Base-by-base conservation (phyloP, 495 filamentous ascomycete species). In the Cetradonia linearis region DNA sequence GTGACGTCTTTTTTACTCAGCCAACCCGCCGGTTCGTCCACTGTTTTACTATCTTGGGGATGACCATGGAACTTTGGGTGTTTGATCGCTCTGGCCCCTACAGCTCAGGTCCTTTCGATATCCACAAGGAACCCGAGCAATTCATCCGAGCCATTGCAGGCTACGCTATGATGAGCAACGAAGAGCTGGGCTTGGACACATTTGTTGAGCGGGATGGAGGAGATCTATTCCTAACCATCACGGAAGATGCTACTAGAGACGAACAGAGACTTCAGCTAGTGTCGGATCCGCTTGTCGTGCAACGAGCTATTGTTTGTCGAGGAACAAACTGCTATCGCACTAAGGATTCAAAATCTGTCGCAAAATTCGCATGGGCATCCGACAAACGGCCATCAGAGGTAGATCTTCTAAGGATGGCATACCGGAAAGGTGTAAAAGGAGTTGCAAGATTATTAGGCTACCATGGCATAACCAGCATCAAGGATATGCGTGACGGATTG, bases 11-110 rank as follows among this genome's bases (percentile, higher is more conserved):
- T 52, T 33, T 49, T 20, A 3, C 3, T 55, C 34, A 64, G 50
- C 57, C 52, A 16, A 64, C 57, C 40, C 57, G 62, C 36, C 52
- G 58, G 9, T 76, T 71, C 56, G 36, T 76, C 42, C 70, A 74
- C 65, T 71, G 63, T 53, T 76, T 76, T 59, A 68, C 64, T 54
- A 66, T 77, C 53, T 64, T 63, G 56, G 70, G 67, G 36, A 67
- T 64, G 33, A 52, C 63, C 30, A 68, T 75, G 47, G 66, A 74
- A 63, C 58, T 68, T 56, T 77, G 70, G 73, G 68, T 73, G 27
- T 77, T 76, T 67, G 71, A 76, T 67, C 69, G 75, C 55, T 75
- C 72, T 61, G 71, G 72, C 47, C 62, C 66, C 53, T 78, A 76
- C 62, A 70, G 71, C 59, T 70, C 68, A 63, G 68, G 63, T 20